Conservation (phyloP, 495 filamentous ascomycete genomes). For the Aspergillus hancockii region DNA sequence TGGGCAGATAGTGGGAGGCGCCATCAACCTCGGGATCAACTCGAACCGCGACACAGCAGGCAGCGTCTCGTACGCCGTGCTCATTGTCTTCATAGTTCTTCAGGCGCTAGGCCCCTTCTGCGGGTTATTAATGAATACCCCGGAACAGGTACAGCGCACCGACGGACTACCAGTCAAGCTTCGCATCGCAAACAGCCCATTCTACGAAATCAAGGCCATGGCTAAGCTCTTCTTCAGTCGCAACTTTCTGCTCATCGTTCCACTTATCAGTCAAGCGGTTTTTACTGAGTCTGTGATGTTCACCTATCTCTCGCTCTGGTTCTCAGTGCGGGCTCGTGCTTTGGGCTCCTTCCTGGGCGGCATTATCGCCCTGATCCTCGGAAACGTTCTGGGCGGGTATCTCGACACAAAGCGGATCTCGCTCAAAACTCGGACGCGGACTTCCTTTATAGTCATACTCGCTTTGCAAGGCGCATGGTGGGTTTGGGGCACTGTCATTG, state of each 20-base stretch:
- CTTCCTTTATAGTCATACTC: constrained; percentile 47
- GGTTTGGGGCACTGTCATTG: constrained; percentile 60
- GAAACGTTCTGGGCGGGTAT: constrained; percentile 57
- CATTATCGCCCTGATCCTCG: constrained; percentile 56
- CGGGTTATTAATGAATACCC: constrained; percentile 53
- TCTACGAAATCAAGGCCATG: constrained; percentile 53
- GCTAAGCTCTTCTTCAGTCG: constrained; percentile 50
- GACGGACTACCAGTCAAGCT: constrained; percentile 56
- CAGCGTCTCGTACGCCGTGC: constrained; percentile 62
- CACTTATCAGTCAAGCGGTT: constrained; percentile 61
- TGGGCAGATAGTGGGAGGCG: constrained; percentile 65
- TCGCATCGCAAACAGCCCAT: constrained; percentile 45
- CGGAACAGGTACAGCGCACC: constrained; percentile 54
- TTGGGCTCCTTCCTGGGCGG: constrained; percentile 63
- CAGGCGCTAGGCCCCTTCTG: constrained; percentile 58
- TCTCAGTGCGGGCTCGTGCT: constrained; percentile 61
- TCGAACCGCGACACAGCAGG: constrained; percentile 51
- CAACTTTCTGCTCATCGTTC: constrained; percentile 57
- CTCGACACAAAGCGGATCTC: constrained; percentile 52
- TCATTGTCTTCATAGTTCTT: constrained; percentile 60
- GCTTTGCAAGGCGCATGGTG: constrained; percentile 60
- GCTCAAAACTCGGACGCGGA: constrained; percentile 48
- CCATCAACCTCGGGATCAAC: constrained; percentile 64
- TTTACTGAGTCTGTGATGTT: constrained; percentile 65
- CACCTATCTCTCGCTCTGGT: constrained; percentile 61